Percentiles rank a stretch among this genome's conserved stretches.
phyloP scores from a whole-genome alignment of 2,329 filamentous ascomycete genomes.

The Colletotrichum orchidophilum region DNA sequence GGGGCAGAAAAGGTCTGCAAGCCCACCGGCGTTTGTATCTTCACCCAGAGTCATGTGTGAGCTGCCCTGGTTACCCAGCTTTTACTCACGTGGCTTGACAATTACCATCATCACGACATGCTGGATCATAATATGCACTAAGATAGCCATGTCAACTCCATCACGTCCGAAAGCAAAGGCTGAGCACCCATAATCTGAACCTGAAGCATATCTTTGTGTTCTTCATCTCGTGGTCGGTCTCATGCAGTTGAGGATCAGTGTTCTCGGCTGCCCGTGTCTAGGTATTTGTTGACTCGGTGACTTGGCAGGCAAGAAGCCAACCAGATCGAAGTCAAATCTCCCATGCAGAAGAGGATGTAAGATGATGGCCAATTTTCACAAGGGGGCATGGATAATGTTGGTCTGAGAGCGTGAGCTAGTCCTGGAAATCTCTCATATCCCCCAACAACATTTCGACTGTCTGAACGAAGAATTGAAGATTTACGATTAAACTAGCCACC shows the following conservation, averaged over 20 bases:
- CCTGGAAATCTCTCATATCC: not conserved
- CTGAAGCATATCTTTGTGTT: not conserved
- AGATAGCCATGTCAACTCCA: not conserved
- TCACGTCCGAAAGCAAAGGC: not conserved
- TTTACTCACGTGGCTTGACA: not conserved
- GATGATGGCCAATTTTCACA: not conserved
- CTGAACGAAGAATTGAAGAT: not conserved
- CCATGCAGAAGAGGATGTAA: not conserved
- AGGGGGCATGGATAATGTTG: not conserved
- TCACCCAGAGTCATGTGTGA: not conserved
- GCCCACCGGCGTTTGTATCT: not conserved
- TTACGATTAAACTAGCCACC: too few relatives aligned
- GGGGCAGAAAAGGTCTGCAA: not conserved
- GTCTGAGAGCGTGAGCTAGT: not conserved
- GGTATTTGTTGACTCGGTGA: too few relatives aligned
- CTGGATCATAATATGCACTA: too few relatives aligned
- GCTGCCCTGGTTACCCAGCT: not conserved
- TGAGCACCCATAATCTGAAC: not conserved
- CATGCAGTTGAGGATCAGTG: too few relatives aligned
- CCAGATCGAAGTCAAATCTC: not conserved
- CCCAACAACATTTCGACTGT: not conserved
- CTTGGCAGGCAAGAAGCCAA: not conserved
- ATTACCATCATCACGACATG: not conserved
- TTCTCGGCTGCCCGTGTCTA: not conserved
- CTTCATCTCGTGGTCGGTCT: not conserved